A percentile compares a stretch with the other conserved stretches of the same genome.
Conservation (phyloP, 2,329 filamentous ascomycete species). For the Byssochlamys sp. region DNA sequence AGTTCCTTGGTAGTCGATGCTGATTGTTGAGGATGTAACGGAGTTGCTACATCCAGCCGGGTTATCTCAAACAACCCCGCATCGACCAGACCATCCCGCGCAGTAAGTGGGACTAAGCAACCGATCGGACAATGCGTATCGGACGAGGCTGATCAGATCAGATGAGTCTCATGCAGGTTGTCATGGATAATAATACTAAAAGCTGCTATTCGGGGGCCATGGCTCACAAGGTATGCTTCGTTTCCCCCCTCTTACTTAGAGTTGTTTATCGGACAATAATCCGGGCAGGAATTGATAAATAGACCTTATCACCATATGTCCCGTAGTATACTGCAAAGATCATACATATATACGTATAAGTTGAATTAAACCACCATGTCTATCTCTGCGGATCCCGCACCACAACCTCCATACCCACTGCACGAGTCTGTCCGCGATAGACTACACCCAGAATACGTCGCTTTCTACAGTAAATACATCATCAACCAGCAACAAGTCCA, state of each 20-base stretch:
- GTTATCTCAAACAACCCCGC: not conserved
- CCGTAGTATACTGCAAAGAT: not conserved
- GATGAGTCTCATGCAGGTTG: not conserved
- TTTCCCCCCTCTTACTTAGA: not conserved
- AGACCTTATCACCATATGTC: not conserved
- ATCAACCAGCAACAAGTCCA: conserved; percentile 47
- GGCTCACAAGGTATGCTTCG: not conserved
- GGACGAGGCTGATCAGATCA: not conserved
- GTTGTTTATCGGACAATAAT: not conserved
- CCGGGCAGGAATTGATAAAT: not conserved
- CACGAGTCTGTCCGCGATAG: conserved; percentile 39
- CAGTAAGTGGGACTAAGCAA: not conserved
- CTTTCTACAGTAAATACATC: conserved; percentile 45
- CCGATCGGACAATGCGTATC: not conserved
- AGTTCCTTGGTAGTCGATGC: not conserved
- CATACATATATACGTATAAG: not conserved
- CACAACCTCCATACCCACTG: conserved; percentile 38
- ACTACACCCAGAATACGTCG: conserved; percentile 43
- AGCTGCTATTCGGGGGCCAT: not conserved
- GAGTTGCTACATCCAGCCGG: not conserved
- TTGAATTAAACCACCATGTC: not conserved
- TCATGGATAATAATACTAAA: not conserved
- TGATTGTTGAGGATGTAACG: not conserved
- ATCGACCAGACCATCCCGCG: not conserved
- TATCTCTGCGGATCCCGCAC: conserved; percentile 5